Percentiles rank a stretch among this genome's conserved stretches.
Evolutionary conservation across 2,329 filamentous ascomycete species (phyloP).

Genomic region (Stachybotrys echinatus): DNA sequence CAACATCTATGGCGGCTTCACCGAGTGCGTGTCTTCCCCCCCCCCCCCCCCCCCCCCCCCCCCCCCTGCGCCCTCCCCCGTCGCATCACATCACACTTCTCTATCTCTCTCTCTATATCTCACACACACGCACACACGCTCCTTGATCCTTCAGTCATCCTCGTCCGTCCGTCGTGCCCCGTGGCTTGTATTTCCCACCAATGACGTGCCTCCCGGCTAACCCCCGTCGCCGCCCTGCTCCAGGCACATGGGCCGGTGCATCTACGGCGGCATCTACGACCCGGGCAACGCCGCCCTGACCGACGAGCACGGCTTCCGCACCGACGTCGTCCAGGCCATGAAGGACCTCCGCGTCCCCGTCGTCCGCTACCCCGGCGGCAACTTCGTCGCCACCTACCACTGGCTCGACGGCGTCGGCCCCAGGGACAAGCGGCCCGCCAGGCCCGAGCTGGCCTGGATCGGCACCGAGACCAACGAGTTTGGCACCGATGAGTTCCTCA

Average conservation of each 20-base stretch:
- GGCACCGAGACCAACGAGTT: slow-evolving; percentile 73
- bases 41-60: background rate
- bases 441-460: slow-evolving; percentile 73
- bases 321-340: slow-evolving; percentile 69
- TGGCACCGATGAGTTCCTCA: slow-evolving; percentile 82
- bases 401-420: slow-evolving; percentile 80
- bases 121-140: no score
- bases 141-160: no score
- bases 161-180: no score
- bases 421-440: slow-evolving; percentile 56
- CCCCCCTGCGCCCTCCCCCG: background rate
- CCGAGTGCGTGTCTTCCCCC: slow-evolving; percentile 62
- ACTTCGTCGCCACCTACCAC: slow-evolving; percentile 81
- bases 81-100: background rate
- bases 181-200: no score
- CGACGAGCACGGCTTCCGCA: slow-evolving; percentile 70
- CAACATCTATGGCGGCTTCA: slow-evolving; percentile 80
- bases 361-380: slow-evolving; percentile 76
- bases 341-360: slow-evolving; percentile 72
- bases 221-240: no score
- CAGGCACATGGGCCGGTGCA: slow-evolving; percentile 84
- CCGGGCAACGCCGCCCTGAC: slow-evolving; percentile 65
- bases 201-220: no score
- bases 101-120: no score
- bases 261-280: slow-evolving; percentile 83